Conservation (phyloP, 2,329 filamentous ascomycete species). For the Botrytis byssoidea region DNA sequence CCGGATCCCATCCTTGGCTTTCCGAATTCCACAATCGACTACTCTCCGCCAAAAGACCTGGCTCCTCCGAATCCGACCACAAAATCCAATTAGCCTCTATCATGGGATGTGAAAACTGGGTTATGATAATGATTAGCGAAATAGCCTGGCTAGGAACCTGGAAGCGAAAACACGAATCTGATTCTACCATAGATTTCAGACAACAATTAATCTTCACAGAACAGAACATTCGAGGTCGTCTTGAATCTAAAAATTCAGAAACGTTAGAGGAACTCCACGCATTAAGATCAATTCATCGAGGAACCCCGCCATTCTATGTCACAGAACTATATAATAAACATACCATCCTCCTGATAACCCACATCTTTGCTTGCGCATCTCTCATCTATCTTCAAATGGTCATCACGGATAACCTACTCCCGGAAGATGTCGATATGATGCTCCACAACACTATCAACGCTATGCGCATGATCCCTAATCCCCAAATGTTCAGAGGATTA, state of each 20-base stretch:
- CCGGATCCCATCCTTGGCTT: conserved; percentile 42
- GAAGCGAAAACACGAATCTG: conserved; percentile 51
- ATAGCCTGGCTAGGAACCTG: conserved; percentile 53
- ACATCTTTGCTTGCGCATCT: conserved; percentile 26
- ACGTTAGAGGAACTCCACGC: neutral
- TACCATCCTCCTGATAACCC: conserved; percentile 22
- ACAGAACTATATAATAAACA: conserved; percentile 17
- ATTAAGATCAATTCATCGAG: neutral
- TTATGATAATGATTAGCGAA: conserved; percentile 51
- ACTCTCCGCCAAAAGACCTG: neutral
- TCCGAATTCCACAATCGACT: conserved; percentile 34
- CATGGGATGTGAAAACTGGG: conserved; percentile 56
- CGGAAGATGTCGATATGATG: conserved; percentile 2
- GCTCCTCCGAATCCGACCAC: neutral
- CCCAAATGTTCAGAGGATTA: conserved; percentile 23
- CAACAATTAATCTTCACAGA: neutral
- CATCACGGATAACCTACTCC: neutral
- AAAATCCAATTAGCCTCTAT: conserved; percentile 49
- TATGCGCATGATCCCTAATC: conserved; percentile 23
- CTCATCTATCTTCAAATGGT: conserved; percentile 28
- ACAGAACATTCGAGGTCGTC: neutral
- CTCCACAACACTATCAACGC: conserved; percentile 24
- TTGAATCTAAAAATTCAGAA: conserved; percentile 11
- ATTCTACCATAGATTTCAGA: conserved; percentile 37
- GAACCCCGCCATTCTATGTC: conserved; percentile 1